Conservation (phyloP, 352 stramenopile genomes). For the Albugo laibachii region DNA sequence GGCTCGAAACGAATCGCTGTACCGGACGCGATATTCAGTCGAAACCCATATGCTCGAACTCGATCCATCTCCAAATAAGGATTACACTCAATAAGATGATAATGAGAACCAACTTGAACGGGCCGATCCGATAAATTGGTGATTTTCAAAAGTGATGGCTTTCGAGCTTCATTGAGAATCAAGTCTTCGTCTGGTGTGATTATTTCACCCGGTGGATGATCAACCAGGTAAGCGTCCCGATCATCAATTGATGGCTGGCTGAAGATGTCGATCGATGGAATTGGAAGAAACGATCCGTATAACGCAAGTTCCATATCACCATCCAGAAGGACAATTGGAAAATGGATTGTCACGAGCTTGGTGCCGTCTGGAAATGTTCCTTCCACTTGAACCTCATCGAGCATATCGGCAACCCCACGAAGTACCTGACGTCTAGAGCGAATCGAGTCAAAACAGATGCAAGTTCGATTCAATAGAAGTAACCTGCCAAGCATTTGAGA, state of each 20-base stretch:
- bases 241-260: constrained; percentile 4
- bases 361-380: constrained; percentile 95
- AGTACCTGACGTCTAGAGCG: constrained; percentile 70
- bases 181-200: constrained; percentile 37
- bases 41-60: constrained; percentile 74
- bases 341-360: constrained; percentile 92
- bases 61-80: constrained; percentile 89
- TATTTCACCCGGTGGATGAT: constrained; percentile 26
- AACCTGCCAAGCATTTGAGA: constrained; percentile 57
- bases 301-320: constrained; percentile 83
- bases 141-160: constrained; percentile 73
- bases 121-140: constrained; percentile 91
- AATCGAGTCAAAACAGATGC: background rate
- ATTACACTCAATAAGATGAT: constrained; percentile 94
- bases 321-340: constrained; percentile 78
- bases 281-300: constrained; percentile 87
- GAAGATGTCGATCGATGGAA: constrained; percentile 64
- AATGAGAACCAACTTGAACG: constrained; percentile 90
- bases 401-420: constrained; percentile 75
- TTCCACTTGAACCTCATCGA: constrained; percentile 93
- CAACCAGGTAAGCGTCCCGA: constrained; percentile 3
- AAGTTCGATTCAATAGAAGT: background rate
- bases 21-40: constrained; percentile 87
- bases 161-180: constrained; percentile 66
- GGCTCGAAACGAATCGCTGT: constrained; percentile 92